A percentile compares a stretch with the other conserved stretches of the same genome.
phyloP scores from a whole-genome alignment of 331 rosid species.

The Prunus yedoensis region DNA sequence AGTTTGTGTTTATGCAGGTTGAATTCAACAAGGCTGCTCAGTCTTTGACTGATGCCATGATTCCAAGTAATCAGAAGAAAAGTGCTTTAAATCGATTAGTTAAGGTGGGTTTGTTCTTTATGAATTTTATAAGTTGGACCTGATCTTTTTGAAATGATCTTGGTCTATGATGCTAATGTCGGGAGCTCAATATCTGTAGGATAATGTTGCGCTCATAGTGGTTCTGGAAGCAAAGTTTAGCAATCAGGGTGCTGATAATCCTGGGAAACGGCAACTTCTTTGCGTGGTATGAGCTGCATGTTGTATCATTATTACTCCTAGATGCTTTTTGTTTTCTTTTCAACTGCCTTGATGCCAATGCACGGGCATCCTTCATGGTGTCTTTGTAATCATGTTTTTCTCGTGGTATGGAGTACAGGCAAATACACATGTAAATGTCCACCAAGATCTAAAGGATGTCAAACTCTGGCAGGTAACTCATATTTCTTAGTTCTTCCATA shows the following conservation, averaged over 20 bases:
- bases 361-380: neutral
- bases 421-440: slow-evolving; percentile 89
- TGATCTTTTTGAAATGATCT: slow-evolving; percentile 2
- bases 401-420: slow-evolving; percentile 56
- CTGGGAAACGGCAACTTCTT: slow-evolving; percentile 96
- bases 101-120: slow-evolving; percentile 48
- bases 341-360: neutral
- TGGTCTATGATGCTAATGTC: slow-evolving; percentile 27
- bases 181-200: slow-evolving; percentile 46
- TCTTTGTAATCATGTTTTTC: slow-evolving; percentile 9
- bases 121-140: neutral
- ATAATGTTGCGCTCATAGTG: slow-evolving; percentile 94
- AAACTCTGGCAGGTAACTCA: slow-evolving; percentile 92
- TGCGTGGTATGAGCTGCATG: slow-evolving; percentile 67
- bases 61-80: slow-evolving; percentile 86
- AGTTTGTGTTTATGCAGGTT: slow-evolving; percentile 60
- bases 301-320: neutral
- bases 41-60: slow-evolving; percentile 88
- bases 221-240: slow-evolving; percentile 96
- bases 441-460: slow-evolving; percentile 87
- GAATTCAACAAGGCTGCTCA: slow-evolving; percentile 99
- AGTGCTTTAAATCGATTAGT: slow-evolving; percentile 81
- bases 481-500: slow-evolving; percentile 7
- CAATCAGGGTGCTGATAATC: slow-evolving; percentile 78
- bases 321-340: neutral